These are phyloP conservation scores for Phytophthora multivora DNA, from an alignment of 352 stramenopile genomes.

Conservation along the genomic window DNA sequence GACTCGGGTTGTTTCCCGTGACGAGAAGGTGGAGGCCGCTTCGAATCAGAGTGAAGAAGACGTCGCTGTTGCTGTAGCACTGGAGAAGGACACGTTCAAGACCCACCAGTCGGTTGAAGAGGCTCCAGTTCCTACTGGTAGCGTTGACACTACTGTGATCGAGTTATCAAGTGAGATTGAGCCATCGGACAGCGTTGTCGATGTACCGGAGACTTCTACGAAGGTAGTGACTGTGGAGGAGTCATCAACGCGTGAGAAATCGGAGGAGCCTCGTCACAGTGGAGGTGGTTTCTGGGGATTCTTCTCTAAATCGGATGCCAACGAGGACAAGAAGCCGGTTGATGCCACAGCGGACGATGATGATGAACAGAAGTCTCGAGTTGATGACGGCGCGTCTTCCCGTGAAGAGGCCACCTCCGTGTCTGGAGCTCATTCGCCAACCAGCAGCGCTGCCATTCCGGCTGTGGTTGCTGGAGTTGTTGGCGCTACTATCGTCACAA, in stretches of 20 bases:
- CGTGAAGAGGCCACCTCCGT: too few relatives aligned
- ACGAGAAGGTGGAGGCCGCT: conserved; percentile 4
- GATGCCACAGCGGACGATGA: too few relatives aligned
- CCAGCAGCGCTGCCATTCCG: too few relatives aligned
- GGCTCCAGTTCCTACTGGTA: neutral
- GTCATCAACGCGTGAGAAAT: neutral
- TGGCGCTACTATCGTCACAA: too few relatives aligned
- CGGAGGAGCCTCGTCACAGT: neutral
- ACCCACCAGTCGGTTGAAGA: neutral
- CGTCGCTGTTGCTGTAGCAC: neutral
- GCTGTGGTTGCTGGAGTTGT: too few relatives aligned
- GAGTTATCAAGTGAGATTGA: neutral
- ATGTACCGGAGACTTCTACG: neutral
- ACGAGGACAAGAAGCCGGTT: too few relatives aligned
- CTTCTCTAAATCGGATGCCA: too few relatives aligned
- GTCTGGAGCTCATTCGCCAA: too few relatives aligned
- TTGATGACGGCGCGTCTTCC: too few relatives aligned
- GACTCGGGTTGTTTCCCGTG: conserved; percentile 13
- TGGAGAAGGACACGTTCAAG: neutral
- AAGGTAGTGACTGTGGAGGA: neutral
- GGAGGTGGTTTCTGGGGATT: conserved; percentile 27
- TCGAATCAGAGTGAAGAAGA: conserved; percentile 5
- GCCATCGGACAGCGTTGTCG: neutral
- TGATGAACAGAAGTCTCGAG: too few relatives aligned
- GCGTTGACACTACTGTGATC: neutral